These are phyloP conservation scores for Phaeomoniella chlamydospora DNA, from an alignment of 2,329 filamentous ascomycete genomes.

Conservation along the genomic window DNA sequence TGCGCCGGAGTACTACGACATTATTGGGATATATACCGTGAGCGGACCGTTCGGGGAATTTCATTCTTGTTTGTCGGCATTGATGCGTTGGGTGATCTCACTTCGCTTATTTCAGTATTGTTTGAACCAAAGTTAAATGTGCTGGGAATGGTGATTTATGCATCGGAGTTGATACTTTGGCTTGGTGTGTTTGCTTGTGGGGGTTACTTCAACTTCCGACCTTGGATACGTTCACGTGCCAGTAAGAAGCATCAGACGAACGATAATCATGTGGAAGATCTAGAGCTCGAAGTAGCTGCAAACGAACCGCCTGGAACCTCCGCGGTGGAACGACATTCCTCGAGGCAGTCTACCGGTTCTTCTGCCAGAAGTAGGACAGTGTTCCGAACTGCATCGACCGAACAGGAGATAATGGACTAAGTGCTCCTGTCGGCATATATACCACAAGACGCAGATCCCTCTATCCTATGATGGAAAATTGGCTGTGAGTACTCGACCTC, in stretches of 20 bases:
- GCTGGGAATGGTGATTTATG: constrained; percentile 53
- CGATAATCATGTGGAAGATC: constrained; percentile 5
- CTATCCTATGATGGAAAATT: too few relatives aligned
- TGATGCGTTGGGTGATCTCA: constrained; percentile 54
- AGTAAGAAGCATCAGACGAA: constrained; percentile 5
- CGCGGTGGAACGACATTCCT: constrained; percentile 14
- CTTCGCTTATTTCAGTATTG: constrained; percentile 49
- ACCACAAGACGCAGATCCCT: too few relatives aligned
- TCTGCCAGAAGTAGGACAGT: constrained; percentile 49
- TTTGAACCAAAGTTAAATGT: constrained; percentile 46
- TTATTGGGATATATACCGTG: constrained; percentile 54
- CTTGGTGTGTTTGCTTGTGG: constrained; percentile 52
- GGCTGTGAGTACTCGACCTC: too few relatives aligned
- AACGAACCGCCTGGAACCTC: neutral
- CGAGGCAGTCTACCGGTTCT: constrained; percentile 24
- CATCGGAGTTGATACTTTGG: constrained; percentile 51
- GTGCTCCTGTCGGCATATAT: too few relatives aligned
- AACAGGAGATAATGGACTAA: too few relatives aligned
- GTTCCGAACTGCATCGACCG: constrained; percentile 39
- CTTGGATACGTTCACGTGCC: constrained; percentile 33
- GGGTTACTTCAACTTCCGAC: constrained; percentile 48
- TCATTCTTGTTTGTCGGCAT: constrained; percentile 59
- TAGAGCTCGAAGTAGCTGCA: constrained; percentile 7
- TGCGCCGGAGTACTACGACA: constrained; percentile 52
- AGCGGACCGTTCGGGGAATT: constrained; percentile 54